Conservation (phyloP, 495 filamentous ascomycete genomes). For the Rostrohypoxylon terebratum region DNA sequence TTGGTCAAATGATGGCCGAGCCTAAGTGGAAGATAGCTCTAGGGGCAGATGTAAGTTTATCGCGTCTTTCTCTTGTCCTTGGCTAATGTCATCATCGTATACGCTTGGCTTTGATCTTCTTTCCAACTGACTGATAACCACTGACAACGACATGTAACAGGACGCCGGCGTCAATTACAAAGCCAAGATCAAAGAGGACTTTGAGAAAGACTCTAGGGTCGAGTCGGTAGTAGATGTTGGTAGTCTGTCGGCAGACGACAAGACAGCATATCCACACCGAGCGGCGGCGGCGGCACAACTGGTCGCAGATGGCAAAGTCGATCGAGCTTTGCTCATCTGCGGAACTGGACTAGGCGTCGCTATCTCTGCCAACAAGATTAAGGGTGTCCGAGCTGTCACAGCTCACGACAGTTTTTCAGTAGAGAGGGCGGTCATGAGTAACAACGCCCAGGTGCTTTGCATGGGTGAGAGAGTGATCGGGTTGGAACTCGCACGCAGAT, state of each 20-base stretch:
- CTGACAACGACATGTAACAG: conserved; percentile 52
- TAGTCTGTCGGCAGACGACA: conserved; percentile 67
- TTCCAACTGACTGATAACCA: background rate
- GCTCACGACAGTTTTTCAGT: conserved; percentile 89
- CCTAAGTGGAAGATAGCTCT: conserved; percentile 62
- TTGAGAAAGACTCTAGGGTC: conserved; percentile 75
- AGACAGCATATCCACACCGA: conserved; percentile 85
- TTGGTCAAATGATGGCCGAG: conserved; percentile 47
- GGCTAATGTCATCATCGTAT: conserved; percentile 8
- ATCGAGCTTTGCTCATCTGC: conserved; percentile 87
- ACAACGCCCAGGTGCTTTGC: conserved; percentile 89
- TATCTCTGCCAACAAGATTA: conserved; percentile 88
- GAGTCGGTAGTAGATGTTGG: conserved; percentile 75
- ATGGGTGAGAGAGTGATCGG: conserved; percentile 89
- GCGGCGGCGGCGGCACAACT: conserved; percentile 77
- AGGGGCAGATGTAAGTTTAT: conserved; percentile 59
- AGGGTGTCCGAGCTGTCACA: conserved; percentile 84
- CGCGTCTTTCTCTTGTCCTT: conserved; percentile 43
- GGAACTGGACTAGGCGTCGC: conserved; percentile 88
- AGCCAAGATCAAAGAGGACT: conserved; percentile 77
- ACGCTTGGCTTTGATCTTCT: background rate
- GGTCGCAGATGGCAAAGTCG: conserved; percentile 74
- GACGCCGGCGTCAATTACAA: conserved; percentile 85
- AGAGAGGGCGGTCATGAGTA: conserved; percentile 83
- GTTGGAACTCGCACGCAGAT: conserved; percentile 78